These are phyloP conservation scores for Kurtzmaniella quercitrusa DNA, from an alignment of 1,139 yeast genomes.

Conservation along the genomic window DNA sequence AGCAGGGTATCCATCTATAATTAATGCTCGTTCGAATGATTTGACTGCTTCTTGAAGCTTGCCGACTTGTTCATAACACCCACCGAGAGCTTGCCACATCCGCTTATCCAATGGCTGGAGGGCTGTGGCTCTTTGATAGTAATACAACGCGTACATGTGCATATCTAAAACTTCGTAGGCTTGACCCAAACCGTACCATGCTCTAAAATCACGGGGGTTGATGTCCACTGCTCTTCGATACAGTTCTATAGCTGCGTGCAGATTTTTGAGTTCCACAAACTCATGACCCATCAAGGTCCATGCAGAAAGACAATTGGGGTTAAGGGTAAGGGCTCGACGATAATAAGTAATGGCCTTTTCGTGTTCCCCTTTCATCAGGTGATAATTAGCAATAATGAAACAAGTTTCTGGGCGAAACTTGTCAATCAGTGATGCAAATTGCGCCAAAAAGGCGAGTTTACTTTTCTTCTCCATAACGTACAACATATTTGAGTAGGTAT, in stretches of 20 bases:
- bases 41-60: slow-evolving; percentile 63
- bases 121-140: slow-evolving; percentile 87
- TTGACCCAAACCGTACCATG: slow-evolving; percentile 98
- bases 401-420: slow-evolving; percentile 93
- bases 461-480: slow-evolving; percentile 91
- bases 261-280: slow-evolving; percentile 90
- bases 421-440: slow-evolving; percentile 77
- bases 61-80: slow-evolving; percentile 79
- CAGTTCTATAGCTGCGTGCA: slow-evolving; percentile 96
- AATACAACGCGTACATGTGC: slow-evolving; percentile 89
- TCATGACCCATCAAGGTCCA: slow-evolving; percentile 99
- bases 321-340: slow-evolving; percentile 79
- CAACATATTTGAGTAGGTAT: slow-evolving; percentile 85
- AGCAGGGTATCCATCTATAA: slow-evolving; percentile 37
- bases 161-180: slow-evolving; percentile 96
- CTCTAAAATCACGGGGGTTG: slow-evolving; percentile 84
- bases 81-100: slow-evolving; percentile 96
- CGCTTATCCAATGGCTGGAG: slow-evolving; percentile 86
- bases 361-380: slow-evolving; percentile 88
- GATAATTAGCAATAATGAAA: slow-evolving; percentile 90
- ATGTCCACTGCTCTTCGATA: slow-evolving; percentile 92
- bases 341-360: slow-evolving; percentile 93
- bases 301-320: slow-evolving; percentile 80
- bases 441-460: slow-evolving; percentile 83
- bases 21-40: slow-evolving; percentile 53